Evolutionary conservation across 139 green algal species (phyloP), one percentile per base, ranked within the genome.

Genomic region (Trebouxia sp.): DNA sequence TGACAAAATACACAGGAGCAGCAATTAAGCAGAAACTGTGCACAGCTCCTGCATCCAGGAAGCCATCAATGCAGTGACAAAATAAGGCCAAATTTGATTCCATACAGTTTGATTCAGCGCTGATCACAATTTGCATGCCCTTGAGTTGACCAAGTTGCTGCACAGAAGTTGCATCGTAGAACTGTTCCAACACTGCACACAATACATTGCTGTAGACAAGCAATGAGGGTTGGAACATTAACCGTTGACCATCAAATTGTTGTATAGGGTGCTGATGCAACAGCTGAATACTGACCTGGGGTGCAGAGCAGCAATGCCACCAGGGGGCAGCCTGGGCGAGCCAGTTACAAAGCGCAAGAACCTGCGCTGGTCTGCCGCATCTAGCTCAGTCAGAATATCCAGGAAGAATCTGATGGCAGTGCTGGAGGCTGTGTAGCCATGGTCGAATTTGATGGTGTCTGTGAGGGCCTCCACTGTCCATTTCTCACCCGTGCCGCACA

Each of bases 271-370:
- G 14, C 4, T 53, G 47, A 53, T 24, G 69, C 35, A 35, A 9
- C 39, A 78, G 69, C 7, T 37, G 51, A 0, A 53, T 22, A 32
- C 47, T 43, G 24, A 84, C 80, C 80, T 81, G 72, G 80, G 80
- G 22, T 95, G 87, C 67, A 99, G 93, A 12, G 93, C 89, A 6
- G 91, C 89, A 17, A 99, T 83, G 28, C 96, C 96, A 9, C 96
- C 96, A 22, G 95, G 92, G 4, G 97, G 96, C 81, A 99, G 87
- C 41, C 97, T 86, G 4, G 96, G 96, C 12, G 92, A 94, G 56
- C 96, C 95, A 37, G 97, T 99, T 5, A 98, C 94, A 89, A 99
- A 99, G 65, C 92, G 92, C 80, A 99, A 87, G 90, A 99, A 99
- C 69, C 87, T 85, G 74, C 93, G 88, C 87, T 97, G 96, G 81